These are phyloP conservation scores for Wickerhamomyces tratensis DNA, from an alignment of 805 yeast genomes.

Conservation along the genomic window DNA sequence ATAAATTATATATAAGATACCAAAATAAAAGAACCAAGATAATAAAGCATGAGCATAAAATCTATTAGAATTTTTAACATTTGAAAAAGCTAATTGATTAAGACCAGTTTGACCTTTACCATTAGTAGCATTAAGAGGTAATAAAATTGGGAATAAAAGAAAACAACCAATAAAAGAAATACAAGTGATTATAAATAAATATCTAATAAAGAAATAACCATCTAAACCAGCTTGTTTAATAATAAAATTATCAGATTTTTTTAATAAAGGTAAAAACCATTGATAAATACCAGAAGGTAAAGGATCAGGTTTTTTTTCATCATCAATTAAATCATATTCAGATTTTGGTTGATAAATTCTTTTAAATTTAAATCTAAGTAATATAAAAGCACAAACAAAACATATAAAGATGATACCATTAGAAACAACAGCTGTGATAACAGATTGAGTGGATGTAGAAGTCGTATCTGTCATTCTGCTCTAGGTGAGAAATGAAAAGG, in stretches of 20 bases:
- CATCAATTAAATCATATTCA: constrained; percentile 45
- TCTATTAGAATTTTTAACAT: constrained; percentile 47
- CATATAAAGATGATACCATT: constrained; percentile 59
- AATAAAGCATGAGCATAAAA: constrained; percentile 83
- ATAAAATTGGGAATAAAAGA: constrained; percentile 52
- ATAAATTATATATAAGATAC: constrained; percentile 62
- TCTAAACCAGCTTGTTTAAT: constrained; percentile 89
- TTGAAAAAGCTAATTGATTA: constrained; percentile 70
- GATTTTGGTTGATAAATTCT: constrained; percentile 83
- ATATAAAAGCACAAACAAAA: constrained; percentile 52
- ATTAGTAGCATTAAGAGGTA: constrained; percentile 75
- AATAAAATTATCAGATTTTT: constrained; percentile 63
- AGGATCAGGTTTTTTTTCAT: constrained; percentile 62
- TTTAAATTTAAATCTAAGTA: constrained; percentile 54
- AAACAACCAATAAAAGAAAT: constrained; percentile 46
- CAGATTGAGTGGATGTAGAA: constrained; percentile 60
- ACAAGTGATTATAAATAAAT: constrained; percentile 45
- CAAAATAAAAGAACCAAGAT: constrained; percentile 71
- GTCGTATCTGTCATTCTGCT: constrained; percentile 1
- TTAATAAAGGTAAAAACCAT: constrained; percentile 60
- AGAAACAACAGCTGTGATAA: constrained; percentile 58
- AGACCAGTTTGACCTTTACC: constrained; percentile 59
- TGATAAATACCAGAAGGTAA: constrained; percentile 56
- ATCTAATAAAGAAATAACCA: constrained; percentile 85
- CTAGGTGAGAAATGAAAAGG: too few relatives aligned